These are phyloP conservation scores for Pinus tabuliformis DNA, from an alignment of 75 land plant genomes.

Conservation along the genomic window DNA sequence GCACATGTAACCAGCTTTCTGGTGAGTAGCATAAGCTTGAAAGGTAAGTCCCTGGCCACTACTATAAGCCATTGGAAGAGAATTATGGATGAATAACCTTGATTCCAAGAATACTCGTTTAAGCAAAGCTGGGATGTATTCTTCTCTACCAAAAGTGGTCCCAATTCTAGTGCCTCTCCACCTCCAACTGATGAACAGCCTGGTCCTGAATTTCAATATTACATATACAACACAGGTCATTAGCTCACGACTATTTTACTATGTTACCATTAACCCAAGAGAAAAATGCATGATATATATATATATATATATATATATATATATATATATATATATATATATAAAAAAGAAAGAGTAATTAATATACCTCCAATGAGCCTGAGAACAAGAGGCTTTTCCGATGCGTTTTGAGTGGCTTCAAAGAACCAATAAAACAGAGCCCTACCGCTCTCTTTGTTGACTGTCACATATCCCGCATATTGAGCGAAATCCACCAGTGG, in stretches of 20 bases:
- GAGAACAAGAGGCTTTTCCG: conserved; percentile 44
- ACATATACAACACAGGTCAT: too few species aligned
- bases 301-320: too few species aligned
- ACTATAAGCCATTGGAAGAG: too few species aligned
- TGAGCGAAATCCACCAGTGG: conserved; percentile 37
- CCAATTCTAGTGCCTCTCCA: conserved; percentile 68
- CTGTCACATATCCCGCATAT: conserved; percentile 42
- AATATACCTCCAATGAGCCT: conserved; percentile 63
- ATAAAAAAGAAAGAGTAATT: too few species aligned
- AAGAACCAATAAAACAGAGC: conserved; percentile 63
- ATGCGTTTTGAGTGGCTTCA: conserved; percentile 24
- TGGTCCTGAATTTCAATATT: conserved; percentile 52
- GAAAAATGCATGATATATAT: too few species aligned
- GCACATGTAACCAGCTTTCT: too few species aligned
- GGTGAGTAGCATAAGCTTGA: too few species aligned
- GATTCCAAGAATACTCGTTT: conserved; percentile 72
- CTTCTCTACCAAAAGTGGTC: conserved; percentile 55
- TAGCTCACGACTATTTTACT: too few species aligned
- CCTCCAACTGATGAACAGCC: conserved; percentile 84
- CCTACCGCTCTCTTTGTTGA: conserved; percentile 16
- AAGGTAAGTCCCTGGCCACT: too few species aligned
- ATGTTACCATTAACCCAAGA: too few species aligned
- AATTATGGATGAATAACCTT: conserved; percentile 21
- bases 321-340: too few species aligned
- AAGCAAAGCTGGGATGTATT: conserved; percentile 34